Base-by-base conservation (phyloP, 371 early-diverging fungal species). In the Mortierella sp. region DNA sequence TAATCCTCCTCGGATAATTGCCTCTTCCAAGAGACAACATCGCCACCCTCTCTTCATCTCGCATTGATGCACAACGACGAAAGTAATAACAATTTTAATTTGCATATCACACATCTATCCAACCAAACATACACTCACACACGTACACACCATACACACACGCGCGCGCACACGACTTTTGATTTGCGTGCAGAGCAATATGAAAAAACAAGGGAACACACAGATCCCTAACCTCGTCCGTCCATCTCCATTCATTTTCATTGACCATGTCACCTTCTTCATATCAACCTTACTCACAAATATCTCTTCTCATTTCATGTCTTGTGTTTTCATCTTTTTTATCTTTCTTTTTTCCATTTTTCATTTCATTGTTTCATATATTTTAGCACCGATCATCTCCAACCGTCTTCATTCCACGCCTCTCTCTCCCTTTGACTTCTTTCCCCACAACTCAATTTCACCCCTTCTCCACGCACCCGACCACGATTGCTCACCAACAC, bases 1-100 rank as follows among this genome's bases (percentile, higher is more conserved):
- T 55, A 55, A 41, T 39, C 34, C 65, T 29, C 34, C 68, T 37
- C 68, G 48, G 39, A 67, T 37, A 67, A 47, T 67, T 47, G 48
- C 47, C 50, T 47, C n/a, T 44, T 22, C 24, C 4, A 29, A 61
- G 19, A 61, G 34, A 22, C 34, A 34, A 64, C 47, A 37, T 29
- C 31, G n/a, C 47, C 44, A 61, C 61, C 14, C 22, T 19, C 19
- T 37, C 37, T 58, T 58, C 34, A 34, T 31, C 19, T 34, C 22
- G 61, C 39, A 61, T 22, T 61, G 61, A 61, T 22, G 37, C 61
- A 34, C 34, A 22, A 37, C 19, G 34, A n/a, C n/a, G n/a, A n/a
- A n/a, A 48, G n/a, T 48, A 48, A n/a, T n/a, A 48, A 2, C n/a
- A 19, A 61, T 61, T 34, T 61, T 37, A 61, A 61, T n/a, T n/a